Conservation (phyloP, 768 basidiomycete genomes). For the Omphalotus guepiniiformis region DNA sequence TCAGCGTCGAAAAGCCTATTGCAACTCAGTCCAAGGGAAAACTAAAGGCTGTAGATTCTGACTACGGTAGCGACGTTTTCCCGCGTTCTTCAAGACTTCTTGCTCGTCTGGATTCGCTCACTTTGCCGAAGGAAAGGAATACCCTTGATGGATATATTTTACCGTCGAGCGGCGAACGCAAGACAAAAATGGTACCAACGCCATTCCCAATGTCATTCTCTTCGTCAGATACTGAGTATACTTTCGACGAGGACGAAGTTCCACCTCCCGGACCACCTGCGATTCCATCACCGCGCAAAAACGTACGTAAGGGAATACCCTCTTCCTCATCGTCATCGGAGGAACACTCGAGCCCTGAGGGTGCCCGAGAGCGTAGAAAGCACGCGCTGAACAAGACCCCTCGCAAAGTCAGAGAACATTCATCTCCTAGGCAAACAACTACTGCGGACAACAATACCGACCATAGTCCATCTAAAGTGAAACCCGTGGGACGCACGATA, state of each 20-base stretch:
- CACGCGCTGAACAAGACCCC: not conserved
- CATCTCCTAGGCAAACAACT: not conserved
- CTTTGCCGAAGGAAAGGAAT: conserved; percentile 1
- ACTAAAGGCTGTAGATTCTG: not conserved
- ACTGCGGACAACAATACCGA: not conserved
- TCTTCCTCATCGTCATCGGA: not conserved
- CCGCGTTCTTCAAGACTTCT: not conserved
- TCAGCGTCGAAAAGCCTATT: not conserved
- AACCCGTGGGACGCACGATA: not conserved
- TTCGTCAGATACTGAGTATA: not conserved
- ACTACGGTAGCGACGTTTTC: not conserved
- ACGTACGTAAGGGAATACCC: not conserved
- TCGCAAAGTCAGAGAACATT: not conserved
- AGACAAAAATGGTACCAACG: not conserved
- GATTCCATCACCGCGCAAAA: conserved; percentile 6
- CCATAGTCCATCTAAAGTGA: too few relatives aligned
- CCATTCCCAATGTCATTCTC: conserved; percentile 2
- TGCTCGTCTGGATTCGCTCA: not conserved
- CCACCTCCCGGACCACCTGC: conserved; percentile 5
- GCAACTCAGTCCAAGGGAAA: not conserved
- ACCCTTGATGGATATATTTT: too few relatives aligned
- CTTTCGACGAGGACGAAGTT: not conserved
- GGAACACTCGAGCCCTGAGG: not conserved
- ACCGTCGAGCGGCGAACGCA: not conserved
- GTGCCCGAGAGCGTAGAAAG: not conserved